phyloP scores from a whole-genome alignment of 2,329 filamentous ascomycete genomes.

The Neocucurbitaria cava region DNA sequence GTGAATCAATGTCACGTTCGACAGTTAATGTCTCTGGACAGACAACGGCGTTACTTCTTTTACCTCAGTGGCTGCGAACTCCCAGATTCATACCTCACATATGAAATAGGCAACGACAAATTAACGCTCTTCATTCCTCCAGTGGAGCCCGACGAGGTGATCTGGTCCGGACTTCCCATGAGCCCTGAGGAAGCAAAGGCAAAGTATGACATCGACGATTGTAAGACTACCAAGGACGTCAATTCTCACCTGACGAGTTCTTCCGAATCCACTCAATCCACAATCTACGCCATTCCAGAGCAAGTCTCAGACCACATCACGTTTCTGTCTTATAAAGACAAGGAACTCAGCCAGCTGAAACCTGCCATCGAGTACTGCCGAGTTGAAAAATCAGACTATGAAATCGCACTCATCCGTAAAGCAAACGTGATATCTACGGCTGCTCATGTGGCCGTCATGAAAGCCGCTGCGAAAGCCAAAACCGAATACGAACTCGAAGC shows the following conservation, averaged over 20 bases:
- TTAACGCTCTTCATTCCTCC: conserved; percentile 91
- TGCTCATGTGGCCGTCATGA: conserved; percentile 77
- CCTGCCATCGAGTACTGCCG: conserved; percentile 79
- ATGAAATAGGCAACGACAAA: conserved; percentile 76
- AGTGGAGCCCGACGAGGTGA: conserved; percentile 83
- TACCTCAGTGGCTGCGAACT: conserved; percentile 88
- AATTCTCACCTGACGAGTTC: conserved; percentile 72
- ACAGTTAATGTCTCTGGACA: conserved; percentile 40
- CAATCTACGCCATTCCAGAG: conserved; percentile 77
- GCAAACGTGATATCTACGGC: conserved; percentile 81
- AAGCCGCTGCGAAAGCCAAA: conserved; percentile 65
- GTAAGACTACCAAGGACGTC: conserved; percentile 74
- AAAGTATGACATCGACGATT: conserved; percentile 72
- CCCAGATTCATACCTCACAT: conserved; percentile 80
- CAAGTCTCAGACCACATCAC: conserved; percentile 76
- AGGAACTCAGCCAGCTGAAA: conserved; percentile 64
- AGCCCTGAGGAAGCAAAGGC: conserved; percentile 75
- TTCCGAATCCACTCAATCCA: conserved; percentile 55
- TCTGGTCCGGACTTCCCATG: conserved; percentile 91
- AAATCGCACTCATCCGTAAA: conserved; percentile 79
- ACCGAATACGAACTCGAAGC: conserved; percentile 88
- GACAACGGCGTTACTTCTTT: conserved; percentile 91
- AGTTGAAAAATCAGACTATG: conserved; percentile 84
- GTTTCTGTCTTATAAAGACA: conserved; percentile 73
- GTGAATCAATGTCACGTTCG: background rate